These are phyloP conservation scores for Phytophthora meadii DNA, from an alignment of 352 stramenopile genomes.

Conservation along the genomic window DNA sequence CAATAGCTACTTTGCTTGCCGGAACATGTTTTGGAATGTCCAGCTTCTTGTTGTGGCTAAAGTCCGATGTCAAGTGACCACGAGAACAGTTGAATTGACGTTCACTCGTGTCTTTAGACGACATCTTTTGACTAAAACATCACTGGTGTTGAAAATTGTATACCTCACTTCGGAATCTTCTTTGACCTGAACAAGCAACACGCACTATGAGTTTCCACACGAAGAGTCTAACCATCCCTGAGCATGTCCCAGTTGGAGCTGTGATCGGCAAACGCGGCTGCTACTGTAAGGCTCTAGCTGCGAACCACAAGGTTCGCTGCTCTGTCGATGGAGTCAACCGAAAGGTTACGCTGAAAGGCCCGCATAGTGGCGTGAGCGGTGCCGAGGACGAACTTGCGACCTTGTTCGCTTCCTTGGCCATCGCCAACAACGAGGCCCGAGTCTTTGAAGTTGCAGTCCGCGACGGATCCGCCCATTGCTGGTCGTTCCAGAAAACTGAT, in stretches of 20 bases:
- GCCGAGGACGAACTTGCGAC: constrained; percentile 33
- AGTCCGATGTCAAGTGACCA: no score
- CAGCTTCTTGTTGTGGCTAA: background rate
- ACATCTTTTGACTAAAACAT: constrained; percentile 6
- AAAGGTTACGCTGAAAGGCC: constrained; percentile 39
- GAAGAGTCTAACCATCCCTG: constrained; percentile 39
- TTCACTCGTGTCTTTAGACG: no score
- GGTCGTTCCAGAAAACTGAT: constrained; percentile 36
- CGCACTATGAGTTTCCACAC: constrained; percentile 20
- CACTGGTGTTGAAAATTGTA: background rate
- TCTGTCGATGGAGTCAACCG: constrained; percentile 31
- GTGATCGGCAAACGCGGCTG: constrained; percentile 52
- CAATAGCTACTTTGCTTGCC: background rate
- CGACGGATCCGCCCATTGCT: constrained; percentile 31
- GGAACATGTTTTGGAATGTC: background rate
- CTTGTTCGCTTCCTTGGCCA: constrained; percentile 32
- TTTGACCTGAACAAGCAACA: background rate
- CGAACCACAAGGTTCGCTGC: constrained; percentile 38
- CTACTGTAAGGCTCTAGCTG: constrained; percentile 39
- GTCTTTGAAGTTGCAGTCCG: constrained; percentile 36
- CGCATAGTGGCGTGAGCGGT: constrained; percentile 6
- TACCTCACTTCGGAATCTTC: constrained; percentile 21
- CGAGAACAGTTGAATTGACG: no score
- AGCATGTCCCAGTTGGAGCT: constrained; percentile 42
- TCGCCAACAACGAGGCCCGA: constrained; percentile 12